These are phyloP conservation scores for Pleurotus djamor DNA, from an alignment of 768 basidiomycete species.

Conservation along the genomic window DNA sequence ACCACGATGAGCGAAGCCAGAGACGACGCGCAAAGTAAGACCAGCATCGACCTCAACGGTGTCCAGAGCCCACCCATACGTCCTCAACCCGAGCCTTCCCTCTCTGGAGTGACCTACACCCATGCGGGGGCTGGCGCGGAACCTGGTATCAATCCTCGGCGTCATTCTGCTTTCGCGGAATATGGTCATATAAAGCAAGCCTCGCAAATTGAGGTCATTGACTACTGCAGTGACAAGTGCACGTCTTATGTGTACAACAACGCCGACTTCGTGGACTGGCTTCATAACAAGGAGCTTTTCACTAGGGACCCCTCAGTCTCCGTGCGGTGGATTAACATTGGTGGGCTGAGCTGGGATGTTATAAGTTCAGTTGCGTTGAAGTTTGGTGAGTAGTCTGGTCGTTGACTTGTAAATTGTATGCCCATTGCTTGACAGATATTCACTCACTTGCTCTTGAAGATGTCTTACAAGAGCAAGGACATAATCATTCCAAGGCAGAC, in stretches of 20 bases:
- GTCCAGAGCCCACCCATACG: background rate
- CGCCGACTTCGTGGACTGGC: constrained; percentile 42
- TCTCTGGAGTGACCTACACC: constrained; percentile 24
- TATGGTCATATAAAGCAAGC: constrained; percentile 54
- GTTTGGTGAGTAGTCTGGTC: constrained; percentile 41
- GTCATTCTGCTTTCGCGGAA: constrained; percentile 38
- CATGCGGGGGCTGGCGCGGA: constrained; percentile 53
- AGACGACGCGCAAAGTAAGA: background rate
- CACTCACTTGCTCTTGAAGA: constrained; percentile 70
- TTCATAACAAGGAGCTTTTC: constrained; percentile 25
- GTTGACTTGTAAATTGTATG: constrained; percentile 10
- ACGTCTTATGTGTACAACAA: constrained; percentile 48
- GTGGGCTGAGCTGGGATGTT: constrained; percentile 62
- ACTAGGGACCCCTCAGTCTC: background rate
- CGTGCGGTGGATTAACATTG: constrained; percentile 57
- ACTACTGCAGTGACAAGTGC: constrained; percentile 50
- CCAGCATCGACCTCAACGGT: background rate
- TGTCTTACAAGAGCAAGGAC: constrained; percentile 51
- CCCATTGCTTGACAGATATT: constrained; percentile 36
- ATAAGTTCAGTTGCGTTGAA: constrained; percentile 55
- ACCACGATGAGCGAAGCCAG: background rate
- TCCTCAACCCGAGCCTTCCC: background rate
- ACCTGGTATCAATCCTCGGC: constrained; percentile 61
- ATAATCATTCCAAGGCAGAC: constrained; percentile 45
- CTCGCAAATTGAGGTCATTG: constrained; percentile 58